phyloP scores from a whole-genome alignment of 2,329 filamentous ascomycete species.

The Aspergillus sp. region DNA sequence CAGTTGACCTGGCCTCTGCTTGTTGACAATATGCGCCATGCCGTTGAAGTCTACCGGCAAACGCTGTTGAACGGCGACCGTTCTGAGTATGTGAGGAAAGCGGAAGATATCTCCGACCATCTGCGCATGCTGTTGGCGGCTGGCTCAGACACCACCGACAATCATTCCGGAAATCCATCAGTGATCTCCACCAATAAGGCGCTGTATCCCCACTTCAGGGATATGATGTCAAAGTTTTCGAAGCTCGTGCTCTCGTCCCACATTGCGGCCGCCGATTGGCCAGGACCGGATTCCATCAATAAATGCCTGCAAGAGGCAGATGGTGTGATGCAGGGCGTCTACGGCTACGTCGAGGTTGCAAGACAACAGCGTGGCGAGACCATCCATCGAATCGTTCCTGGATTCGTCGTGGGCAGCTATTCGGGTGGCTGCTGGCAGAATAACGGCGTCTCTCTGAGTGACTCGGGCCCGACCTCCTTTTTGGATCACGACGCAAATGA shows the following conservation, averaged over 20 bases:
- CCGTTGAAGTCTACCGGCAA: conserved; percentile 86
- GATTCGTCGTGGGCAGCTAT: conserved; percentile 84
- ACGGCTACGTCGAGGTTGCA: conserved; percentile 94
- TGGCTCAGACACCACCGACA: conserved; percentile 95
- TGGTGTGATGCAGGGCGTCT: conserved; percentile 88
- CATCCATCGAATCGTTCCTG: conserved; percentile 87
- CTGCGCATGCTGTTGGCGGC: conserved; percentile 89
- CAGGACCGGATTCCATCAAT: conserved; percentile 86
- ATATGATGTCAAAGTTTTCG: conserved; percentile 99
- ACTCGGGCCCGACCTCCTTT: conserved; percentile 67
- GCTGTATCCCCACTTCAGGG: conserved; percentile 92
- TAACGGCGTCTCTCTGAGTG: conserved; percentile 62
- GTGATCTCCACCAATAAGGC: conserved; percentile 99
- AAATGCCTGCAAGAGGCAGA: conserved; percentile 98
- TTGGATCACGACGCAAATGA: conserved; percentile 87
- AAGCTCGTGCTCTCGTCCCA: conserved; percentile 97
- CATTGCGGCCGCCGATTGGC: conserved; percentile 94
- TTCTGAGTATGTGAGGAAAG: conserved; percentile 86
- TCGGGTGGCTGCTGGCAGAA: conserved; percentile 84
- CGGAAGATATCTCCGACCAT: conserved; percentile 98
- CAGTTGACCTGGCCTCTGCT: conserved; percentile 86
- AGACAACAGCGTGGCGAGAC: conserved; percentile 90
- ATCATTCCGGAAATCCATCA: conserved; percentile 97
- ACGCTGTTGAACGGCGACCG: conserved; percentile 81
- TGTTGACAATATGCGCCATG: conserved; percentile 87